These are phyloP conservation scores for Capronia americana DNA, from an alignment of 2,329 filamentous ascomycete species.

Conservation along the genomic window DNA sequence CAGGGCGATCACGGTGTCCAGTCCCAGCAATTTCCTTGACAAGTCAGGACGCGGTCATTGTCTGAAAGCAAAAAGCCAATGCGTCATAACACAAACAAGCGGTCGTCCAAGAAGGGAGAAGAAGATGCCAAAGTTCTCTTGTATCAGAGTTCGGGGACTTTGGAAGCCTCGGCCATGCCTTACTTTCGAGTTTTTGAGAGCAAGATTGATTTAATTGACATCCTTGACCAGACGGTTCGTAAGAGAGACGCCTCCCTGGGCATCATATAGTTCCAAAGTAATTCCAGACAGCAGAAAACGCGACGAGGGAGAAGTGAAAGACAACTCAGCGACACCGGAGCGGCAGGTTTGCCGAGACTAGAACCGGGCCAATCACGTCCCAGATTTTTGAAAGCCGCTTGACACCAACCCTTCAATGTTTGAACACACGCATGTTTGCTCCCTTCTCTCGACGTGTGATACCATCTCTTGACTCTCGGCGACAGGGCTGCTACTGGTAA, in stretches of 20 bases:
- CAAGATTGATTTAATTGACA: background rate
- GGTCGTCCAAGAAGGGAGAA: background rate
- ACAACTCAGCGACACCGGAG: background rate
- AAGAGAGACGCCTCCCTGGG: background rate
- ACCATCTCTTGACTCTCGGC: background rate
- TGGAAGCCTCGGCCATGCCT: background rate
- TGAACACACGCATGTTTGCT: background rate
- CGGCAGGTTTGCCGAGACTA: background rate
- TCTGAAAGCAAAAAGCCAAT: too few relatives aligned
- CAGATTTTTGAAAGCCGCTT: background rate
- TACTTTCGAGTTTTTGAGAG: too few relatives aligned
- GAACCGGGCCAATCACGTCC: background rate
- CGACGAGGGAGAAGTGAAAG: background rate
- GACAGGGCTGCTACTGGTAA: background rate
- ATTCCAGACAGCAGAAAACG: background rate
- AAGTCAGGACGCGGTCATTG: background rate
- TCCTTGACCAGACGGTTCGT: background rate
- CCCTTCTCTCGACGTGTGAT: background rate
- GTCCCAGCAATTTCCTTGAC: background rate
- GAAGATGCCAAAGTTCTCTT: background rate
- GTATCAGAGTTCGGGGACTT: background rate
- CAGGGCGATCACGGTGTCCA: background rate
- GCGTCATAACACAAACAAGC: too few relatives aligned
- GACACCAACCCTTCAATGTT: background rate
- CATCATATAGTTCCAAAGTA: background rate